Base-by-base conservation (phyloP, 2,329 filamentous ascomycete genomes). In the Aspergillus novoparasiticus region DNA sequence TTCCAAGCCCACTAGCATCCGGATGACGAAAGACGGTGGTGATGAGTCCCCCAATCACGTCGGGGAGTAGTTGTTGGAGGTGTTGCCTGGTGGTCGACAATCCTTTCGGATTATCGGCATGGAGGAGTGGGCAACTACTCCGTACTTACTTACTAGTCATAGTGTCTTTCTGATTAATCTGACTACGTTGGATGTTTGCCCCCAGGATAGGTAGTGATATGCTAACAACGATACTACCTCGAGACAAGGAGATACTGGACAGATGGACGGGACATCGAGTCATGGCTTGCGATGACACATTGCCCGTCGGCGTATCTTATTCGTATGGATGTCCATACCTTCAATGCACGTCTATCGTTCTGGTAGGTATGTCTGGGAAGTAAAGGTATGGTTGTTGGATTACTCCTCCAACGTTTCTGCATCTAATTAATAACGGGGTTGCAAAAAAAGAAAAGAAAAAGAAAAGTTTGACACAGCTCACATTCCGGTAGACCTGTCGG, bases 401-500 rank as follows among this genome's bases (percentile, higher is more conserved):
- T 53, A 28, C 46, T 46, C 30, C 45, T 46, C 19, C 45, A 61
- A 61, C 60, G 60, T 39, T 62, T 62, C 63, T 67, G 64, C 57
- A 57, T 60, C 45, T 39, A 48, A 51, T 46, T 28, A n/a, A 51
- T 32, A 19, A 30, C 28, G 48, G 16, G 28, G 48, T 14, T 3
- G 23, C 10, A 57, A 43, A 56, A 16, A 61, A 62, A 46, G 63
- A 43, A 57, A 32, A 61, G 57, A 58, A 46, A 12, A 46, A 14
- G 16, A 39, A 59, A 68, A 58, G 45, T 64, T 61, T 60, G 60
- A 50, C 48, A 68, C 59, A 51, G 64, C 56, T 65, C 63, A 63
- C 36, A 66, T 65, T 66, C 39, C 16, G 57, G 26, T 48, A 36
- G 39, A 56, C 54, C 39, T 56, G 57, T 63, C 66, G 64, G 64